A percentile compares a stretch with the other conserved stretches of the same genome.
These are phyloP conservation scores for Tylopilus intermedius DNA, from an alignment of 768 basidiomycete species.

Conservation along the genomic window DNA sequence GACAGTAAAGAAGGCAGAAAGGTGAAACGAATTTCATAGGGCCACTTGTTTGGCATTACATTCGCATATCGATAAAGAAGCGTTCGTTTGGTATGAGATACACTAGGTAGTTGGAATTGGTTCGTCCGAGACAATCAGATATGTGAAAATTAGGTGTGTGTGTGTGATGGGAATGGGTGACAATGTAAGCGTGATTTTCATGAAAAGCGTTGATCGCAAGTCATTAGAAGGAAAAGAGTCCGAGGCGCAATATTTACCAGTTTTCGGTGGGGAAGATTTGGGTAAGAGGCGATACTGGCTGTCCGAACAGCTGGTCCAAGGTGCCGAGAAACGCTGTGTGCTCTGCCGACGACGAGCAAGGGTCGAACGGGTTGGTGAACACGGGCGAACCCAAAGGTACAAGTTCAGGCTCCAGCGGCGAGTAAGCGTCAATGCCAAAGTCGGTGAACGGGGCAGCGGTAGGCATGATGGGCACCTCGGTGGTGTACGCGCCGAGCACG, in stretches of 20 bases:
- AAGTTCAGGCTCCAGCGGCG: slow-evolving; percentile 1
- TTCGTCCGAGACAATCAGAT: slow-evolving; percentile 9
- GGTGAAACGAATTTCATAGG: slow-evolving; percentile 22
- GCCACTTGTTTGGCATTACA: not conserved
- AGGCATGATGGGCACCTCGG: not conserved
- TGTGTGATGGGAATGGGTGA: not conserved
- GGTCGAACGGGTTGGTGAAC: slow-evolving; percentile 30
- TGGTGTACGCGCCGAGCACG: slow-evolving; percentile 19
- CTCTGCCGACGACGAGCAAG: not conserved
- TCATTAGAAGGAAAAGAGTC: not conserved
- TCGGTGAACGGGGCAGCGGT: slow-evolving; percentile 7
- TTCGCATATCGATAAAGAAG: slow-evolving; percentile 1
- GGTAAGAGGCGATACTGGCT: slow-evolving; percentile 24
- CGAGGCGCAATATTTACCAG: slow-evolving; percentile 12
- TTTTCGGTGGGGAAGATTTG: slow-evolving; percentile 4
- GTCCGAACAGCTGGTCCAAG: slow-evolving; percentile 31
- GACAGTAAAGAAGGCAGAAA: slow-evolving; percentile 26
- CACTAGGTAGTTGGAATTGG: slow-evolving; percentile 12
- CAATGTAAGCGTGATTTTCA: slow-evolving; percentile 1
- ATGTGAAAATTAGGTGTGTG: not conserved
- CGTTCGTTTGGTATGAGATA: slow-evolving; percentile 17
- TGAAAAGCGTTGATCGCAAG: not conserved
- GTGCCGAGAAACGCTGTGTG: slow-evolving; percentile 15
- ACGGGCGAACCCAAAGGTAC: slow-evolving; percentile 24
- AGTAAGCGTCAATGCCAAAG: slow-evolving; percentile 11